Percentiles rank a stretch among this genome's conserved stretches.
Conservation (phyloP, 345 rosid species). For the Excoecaria agallocha region DNA sequence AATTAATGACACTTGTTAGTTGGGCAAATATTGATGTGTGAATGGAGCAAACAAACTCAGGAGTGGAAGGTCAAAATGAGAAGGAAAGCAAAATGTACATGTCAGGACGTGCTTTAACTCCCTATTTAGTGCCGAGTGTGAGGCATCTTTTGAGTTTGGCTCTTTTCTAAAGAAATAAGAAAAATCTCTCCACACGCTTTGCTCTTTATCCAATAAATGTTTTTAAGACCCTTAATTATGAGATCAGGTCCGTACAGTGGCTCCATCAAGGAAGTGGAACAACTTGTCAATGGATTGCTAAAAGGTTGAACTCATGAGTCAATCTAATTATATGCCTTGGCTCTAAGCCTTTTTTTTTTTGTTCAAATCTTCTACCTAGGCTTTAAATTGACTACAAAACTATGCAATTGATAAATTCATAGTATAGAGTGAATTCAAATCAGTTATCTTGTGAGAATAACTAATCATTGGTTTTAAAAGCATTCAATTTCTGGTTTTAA, state of each 20-base stretch:
- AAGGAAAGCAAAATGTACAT: background rate
- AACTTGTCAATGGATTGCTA: background rate
- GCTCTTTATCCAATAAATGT: background rate
- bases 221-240: background rate
- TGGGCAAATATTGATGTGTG: background rate
- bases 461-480: background rate
- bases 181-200: background rate
- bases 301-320: background rate
- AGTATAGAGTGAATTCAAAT: too few relatives aligned
- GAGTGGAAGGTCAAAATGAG: too few relatives aligned
- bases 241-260: background rate
- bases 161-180: background rate
- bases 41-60: background rate
- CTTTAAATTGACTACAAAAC: too few relatives aligned
- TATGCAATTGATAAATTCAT: too few relatives aligned
- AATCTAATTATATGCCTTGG: background rate
- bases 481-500: background rate
- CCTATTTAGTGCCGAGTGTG: background rate
- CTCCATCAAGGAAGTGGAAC: background rate
- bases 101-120: background rate
- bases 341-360: too few relatives aligned
- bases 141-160: background rate
- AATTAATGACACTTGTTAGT: too few relatives aligned
- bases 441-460: background rate
- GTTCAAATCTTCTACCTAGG: too few relatives aligned